Evolutionary conservation across 2,329 filamentous ascomycete genomes (phyloP), one percentile per base, ranked within the genome.

Genomic region (Bipolaris zeicola): DNA sequence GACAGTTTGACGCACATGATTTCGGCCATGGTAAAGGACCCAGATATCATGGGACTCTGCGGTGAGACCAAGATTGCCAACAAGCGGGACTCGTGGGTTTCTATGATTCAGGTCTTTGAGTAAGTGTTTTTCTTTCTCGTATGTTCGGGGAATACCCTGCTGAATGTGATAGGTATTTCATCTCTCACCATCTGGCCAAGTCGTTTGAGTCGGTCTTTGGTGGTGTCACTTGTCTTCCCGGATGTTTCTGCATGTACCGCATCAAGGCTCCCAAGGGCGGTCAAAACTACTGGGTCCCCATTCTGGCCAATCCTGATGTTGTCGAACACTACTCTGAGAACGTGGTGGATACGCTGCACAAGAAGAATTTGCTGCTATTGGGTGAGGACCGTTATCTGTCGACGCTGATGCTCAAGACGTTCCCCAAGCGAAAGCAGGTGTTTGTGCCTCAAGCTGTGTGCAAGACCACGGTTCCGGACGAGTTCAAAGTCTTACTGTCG

Each of bases 171-270:
- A 81, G 78, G 66, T 97, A 98, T 81, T 99, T 98, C 82, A 95
- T 99, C 79, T 98, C 95, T 2, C 95, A 99, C 77, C 96, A 99
- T 76, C 85, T 96, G 69, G 87, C 93, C 71, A 99, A 99, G 79
- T 92, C 94, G 3, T 99, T 99, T 79, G 95, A 99, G 78, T 97
- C 93, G 1, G 90, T 97, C 64, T 99, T 99, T 78, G 95, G 95
- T 79, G 95, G 95, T 89, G 95, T 99, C 59, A 99, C 95, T 63
- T 99, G 95, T 83, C 83, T 99, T 67, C 95, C 95, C 14, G 95
- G 95, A 63, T 99, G 95, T 83, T 99, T 99, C 87, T 97, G 92
- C 84, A 99, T 99, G 96, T 99, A 99, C 82, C 91, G 95, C 71
- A 98, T 99, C 85, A 99, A 99, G 80, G 91, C 95, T 28, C 96